These are phyloP conservation scores for Cladosporium colombiae DNA, from an alignment of 2,329 filamentous ascomycete genomes.

Conservation along the genomic window DNA sequence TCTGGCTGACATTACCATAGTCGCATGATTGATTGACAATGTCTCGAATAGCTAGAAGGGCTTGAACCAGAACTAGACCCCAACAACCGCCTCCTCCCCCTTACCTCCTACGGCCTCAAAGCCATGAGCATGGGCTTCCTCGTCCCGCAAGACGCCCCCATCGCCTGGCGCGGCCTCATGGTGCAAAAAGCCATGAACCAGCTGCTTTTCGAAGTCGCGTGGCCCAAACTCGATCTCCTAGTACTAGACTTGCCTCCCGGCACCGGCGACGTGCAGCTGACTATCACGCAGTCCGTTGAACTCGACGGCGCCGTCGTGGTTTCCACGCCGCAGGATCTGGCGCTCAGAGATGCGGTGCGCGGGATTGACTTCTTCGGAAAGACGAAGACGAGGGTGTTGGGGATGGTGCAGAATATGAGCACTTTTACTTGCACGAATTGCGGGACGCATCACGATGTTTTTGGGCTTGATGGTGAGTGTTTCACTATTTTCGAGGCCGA, in stretches of 20 bases:
- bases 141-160: constrained; percentile 73
- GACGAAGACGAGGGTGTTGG: constrained; percentile 76
- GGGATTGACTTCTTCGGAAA: constrained; percentile 92
- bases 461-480: constrained; percentile 38
- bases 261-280: constrained; percentile 93
- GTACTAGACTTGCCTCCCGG: constrained; percentile 91
- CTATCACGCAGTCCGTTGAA: constrained; percentile 92
- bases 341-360: constrained; percentile 86
- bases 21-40: background rate
- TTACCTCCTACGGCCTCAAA: constrained; percentile 93
- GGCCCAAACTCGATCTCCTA: constrained; percentile 84
- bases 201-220: constrained; percentile 90
- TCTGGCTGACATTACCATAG: background rate
- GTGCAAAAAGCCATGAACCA: constrained; percentile 97
- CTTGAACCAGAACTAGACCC: constrained; percentile 36
- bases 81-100: constrained; percentile 75
- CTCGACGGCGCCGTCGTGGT: constrained; percentile 86
- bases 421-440: constrained; percentile 74
- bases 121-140: constrained; percentile 99
- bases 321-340: constrained; percentile 90
- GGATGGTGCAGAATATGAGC: constrained; percentile 91
- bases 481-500: too few species aligned
- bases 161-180: constrained; percentile 96
- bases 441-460: constrained; percentile 39
- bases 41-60: constrained; percentile 32